Evolutionary conservation across 2,329 filamentous ascomycete species (phyloP).

Genomic region (Fusarium citri): DNA sequence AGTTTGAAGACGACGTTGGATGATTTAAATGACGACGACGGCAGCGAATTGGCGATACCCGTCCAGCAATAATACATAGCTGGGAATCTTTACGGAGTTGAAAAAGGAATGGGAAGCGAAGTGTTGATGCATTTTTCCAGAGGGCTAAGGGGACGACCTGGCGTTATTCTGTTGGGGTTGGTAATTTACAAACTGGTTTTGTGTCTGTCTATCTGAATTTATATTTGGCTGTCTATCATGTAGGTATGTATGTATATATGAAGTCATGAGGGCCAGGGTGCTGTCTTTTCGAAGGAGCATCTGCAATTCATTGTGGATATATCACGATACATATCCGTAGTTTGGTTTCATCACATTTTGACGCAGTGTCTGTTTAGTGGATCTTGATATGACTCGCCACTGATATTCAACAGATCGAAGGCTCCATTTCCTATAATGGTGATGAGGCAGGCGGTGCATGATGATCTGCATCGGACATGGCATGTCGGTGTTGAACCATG

Average conservation of each 20-base stretch:
- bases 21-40: conserved; percentile 17
- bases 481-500: conserved; percentile 5
- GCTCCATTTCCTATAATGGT: conserved; percentile 8
- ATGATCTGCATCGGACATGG: conserved; percentile 41
- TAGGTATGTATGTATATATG: neutral
- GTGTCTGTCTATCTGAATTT: conserved; percentile 3
- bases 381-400: conserved; percentile 28
- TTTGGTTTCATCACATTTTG: neutral
- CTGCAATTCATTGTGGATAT: neutral
- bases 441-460: conserved; percentile 32
- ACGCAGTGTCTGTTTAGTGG: conserved; percentile 28
- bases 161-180: conserved; percentile 25
- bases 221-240: neutral
- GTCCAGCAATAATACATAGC: conserved; percentile 32
- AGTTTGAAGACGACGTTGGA: conserved; percentile 3
- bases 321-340: neutral
- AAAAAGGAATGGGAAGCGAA: conserved; percentile 28
- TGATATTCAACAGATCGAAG: conserved; percentile 15
- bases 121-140: conserved; percentile 22
- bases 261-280: neutral
- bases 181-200: conserved; percentile 16
- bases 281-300: neutral
- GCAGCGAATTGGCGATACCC: conserved; percentile 41
- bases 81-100: conserved; percentile 41
- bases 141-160: conserved; percentile 20